Base-by-base conservation (phyloP, 106 monocot genomes). In the Dendrobium officinale region DNA sequence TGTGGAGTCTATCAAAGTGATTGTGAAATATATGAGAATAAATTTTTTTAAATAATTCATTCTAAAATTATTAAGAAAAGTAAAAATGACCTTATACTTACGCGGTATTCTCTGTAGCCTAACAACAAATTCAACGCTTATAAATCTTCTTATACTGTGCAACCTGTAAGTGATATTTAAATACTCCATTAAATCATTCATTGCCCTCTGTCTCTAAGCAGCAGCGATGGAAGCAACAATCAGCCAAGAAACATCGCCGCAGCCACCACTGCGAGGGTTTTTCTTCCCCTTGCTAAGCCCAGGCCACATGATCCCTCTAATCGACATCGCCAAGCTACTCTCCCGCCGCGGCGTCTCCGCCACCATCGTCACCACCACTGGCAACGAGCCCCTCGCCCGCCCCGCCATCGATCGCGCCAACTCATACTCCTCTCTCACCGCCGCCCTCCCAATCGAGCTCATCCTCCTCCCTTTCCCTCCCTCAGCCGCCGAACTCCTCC, bases 221-320 rank as follows among this genome's bases (percentile, higher is more conserved):
- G 22, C 33, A 70, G 0, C 70, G 2, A 72, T 72, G 72, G 72
- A 72, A 13, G 20, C 33, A 3, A 37, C 24, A 72, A 4, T 13
- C 72, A 4, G 72, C 29, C 8, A 40, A 37, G 33, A 37, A 40
- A 40, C 37, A 15, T 15, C 72, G 37, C 41, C 7, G 76, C 49
- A 10, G 22, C 20, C 24, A 26, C n/a, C 40, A 13, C 80, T 84
- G 9, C 75, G 49, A 48, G 73, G 80, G 26, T 67, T 75, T 66
- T 48, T 84, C 80, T n/a, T 84, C 67, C 79, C 79, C 2, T 4
- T 84, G 33, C 29, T 80, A 75, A 73, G 73, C 79, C 80, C 84
- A 4, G 82, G 86, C 59, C 86, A 86, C 82, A 86, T 86, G 76
- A 80, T 82, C 31, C 86, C 86, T 75, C 75, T 83, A 55, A n/a